Evolutionary conservation across 2,329 filamentous ascomycete genomes (phyloP).

Genomic region (Endoconidiophora polonica): DNA sequence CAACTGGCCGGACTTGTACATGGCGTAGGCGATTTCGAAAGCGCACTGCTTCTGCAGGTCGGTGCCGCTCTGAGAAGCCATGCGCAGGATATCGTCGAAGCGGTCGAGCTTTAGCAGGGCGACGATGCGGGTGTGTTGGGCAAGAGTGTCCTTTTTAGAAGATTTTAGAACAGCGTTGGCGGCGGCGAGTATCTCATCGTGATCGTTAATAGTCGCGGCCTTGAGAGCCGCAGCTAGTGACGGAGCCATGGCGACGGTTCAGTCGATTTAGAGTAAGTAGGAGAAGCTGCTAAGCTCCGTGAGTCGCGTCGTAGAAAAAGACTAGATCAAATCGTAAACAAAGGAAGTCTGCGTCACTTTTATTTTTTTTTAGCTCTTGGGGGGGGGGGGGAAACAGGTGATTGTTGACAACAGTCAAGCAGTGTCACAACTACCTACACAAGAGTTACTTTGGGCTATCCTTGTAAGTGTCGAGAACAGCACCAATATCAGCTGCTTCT

Average conservation of each 20-base stretch:
- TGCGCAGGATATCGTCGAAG: conserved; percentile 58
- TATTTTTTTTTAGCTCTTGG: not conserved
- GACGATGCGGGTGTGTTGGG: conserved; percentile 53
- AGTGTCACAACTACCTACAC: too few species aligned
- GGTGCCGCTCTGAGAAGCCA: conserved; percentile 46
- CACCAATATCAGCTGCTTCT: too few species aligned
- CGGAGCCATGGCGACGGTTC: conserved; percentile 3
- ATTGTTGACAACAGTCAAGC: too few species aligned
- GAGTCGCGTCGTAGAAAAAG: too few species aligned
- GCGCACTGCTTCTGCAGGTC: conserved; percentile 42
- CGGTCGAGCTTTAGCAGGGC: conserved; percentile 70
- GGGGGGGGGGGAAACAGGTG: too few species aligned
- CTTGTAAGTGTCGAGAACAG: too few species aligned
- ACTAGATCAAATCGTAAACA: too few species aligned
- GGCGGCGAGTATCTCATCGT: conserved; percentile 53
- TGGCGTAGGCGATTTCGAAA: conserved; percentile 63
- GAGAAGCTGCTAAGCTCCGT: too few species aligned
- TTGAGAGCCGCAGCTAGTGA: conserved; percentile 35
- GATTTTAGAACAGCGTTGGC: conserved; percentile 45
- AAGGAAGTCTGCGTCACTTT: not conserved
- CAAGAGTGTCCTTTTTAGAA: conserved; percentile 39
- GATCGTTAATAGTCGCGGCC: conserved; percentile 44
- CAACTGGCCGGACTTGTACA: conserved; percentile 62
- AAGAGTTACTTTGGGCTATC: too few species aligned
- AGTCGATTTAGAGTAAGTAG: not conserved